Evolutionary conservation across 2,329 filamentous ascomycete species (phyloP).

Genomic region (Claviceps citrina): DNA sequence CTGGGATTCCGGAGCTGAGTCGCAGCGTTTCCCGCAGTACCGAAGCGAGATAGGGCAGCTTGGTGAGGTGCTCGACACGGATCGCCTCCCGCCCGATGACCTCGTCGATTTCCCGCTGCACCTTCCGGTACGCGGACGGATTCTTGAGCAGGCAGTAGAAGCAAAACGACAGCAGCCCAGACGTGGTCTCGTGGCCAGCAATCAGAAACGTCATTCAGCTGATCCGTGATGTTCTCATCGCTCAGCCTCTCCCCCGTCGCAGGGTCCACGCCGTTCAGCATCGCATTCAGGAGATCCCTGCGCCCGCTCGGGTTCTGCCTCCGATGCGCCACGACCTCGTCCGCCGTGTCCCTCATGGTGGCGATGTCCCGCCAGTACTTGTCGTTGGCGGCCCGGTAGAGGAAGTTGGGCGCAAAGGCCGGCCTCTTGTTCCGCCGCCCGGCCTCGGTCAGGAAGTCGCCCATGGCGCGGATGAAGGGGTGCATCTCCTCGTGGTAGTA

Average conservation of each 20-base stretch:
- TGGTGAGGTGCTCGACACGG: constrained; percentile 43
- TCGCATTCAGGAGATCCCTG: constrained; percentile 54
- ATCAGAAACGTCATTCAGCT: constrained; percentile 61
- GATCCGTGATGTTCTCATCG: constrained; percentile 48
- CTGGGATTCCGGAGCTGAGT: constrained; percentile 43
- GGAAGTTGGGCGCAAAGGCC: constrained; percentile 27
- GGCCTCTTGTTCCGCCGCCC: constrained; percentile 34
- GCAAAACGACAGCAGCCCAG: constrained; percentile 48
- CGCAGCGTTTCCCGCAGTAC: constrained; percentile 51
- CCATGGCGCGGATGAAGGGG: constrained; percentile 55
- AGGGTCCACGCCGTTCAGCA: constrained; percentile 52
- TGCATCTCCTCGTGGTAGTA: constrained; percentile 56
- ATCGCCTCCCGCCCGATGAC: constrained; percentile 46
- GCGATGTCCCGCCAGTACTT: constrained; percentile 41
- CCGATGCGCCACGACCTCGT: constrained; percentile 45
- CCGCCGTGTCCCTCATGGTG: constrained; percentile 37
- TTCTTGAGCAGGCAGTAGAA: constrained; percentile 51
- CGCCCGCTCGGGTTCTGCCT: constrained; percentile 38
- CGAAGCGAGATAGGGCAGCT: constrained; percentile 51
- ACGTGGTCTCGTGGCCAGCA: constrained; percentile 58
- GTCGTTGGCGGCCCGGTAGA: constrained; percentile 32
- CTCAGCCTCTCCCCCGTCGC: constrained; percentile 50
- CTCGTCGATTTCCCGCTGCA: constrained; percentile 51
- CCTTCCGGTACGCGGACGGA: constrained; percentile 42
- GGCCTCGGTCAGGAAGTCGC: constrained; percentile 42